A percentile compares a stretch with the other conserved stretches of the same genome.
Conservation (phyloP, 495 filamentous ascomycete genomes). For the Hyaloscypha finlandica region DNA sequence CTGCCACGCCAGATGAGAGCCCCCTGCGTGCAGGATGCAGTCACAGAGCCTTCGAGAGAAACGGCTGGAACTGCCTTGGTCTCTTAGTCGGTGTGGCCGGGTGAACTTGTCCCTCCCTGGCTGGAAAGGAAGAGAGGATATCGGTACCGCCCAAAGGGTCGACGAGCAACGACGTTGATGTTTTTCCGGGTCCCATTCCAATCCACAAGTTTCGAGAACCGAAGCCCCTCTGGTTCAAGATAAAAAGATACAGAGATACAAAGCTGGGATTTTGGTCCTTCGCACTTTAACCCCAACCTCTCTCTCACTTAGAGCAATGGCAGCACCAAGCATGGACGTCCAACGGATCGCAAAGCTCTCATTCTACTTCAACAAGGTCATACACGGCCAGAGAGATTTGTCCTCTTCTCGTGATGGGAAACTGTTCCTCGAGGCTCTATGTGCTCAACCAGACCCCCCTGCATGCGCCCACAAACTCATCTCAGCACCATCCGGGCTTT, state of each 20-base stretch:
- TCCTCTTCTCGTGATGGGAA: conserved; percentile 38
- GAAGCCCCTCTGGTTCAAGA: too few relatives aligned
- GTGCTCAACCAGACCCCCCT: conserved; percentile 46
- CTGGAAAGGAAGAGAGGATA: background rate
- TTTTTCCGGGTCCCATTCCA: too few relatives aligned
- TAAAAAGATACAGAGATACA: too few relatives aligned
- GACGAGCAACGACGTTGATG: too few relatives aligned
- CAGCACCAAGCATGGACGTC: background rate
- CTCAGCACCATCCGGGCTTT: conserved; percentile 46
- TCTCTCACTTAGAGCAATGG: background rate
- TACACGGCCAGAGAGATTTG: conserved; percentile 38
- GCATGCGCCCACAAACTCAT: conserved; percentile 58
- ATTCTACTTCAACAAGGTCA: conserved; percentile 36
- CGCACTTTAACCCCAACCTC: too few relatives aligned
- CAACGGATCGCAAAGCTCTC: conserved; percentile 9
- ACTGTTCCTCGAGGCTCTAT: conserved; percentile 62
- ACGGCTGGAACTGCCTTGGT: background rate
- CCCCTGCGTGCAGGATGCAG: background rate
- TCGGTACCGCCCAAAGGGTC: background rate
- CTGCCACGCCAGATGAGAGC: background rate
- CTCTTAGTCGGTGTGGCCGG: background rate
- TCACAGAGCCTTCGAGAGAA: background rate
- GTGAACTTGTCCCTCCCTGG: too few relatives aligned
- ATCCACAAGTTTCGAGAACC: too few relatives aligned
- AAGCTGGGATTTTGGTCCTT: too few relatives aligned